Evolutionary conservation across 192 early-diverging fungal genomes (phyloP).

Genomic region (Backusella circina): DNA sequence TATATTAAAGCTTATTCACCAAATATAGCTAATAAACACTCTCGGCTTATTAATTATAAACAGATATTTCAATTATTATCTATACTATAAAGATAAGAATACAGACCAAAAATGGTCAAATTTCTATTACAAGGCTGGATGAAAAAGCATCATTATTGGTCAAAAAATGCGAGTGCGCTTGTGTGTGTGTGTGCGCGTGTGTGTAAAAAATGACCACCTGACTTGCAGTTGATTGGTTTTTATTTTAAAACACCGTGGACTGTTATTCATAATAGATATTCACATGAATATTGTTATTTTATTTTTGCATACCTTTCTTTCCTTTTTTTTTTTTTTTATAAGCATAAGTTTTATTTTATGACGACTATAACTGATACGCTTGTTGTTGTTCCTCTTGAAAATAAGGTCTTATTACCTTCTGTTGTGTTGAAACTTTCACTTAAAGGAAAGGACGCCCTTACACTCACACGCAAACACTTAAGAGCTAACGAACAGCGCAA

Average conservation of each 20-base stretch:
- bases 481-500: conserved; percentile 9
- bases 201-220: not conserved
- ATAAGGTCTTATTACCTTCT: conserved; percentile 30
- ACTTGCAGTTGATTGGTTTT: not conserved
- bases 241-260: not conserved
- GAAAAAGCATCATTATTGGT: not conserved
- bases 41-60: not conserved
- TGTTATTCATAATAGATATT: not conserved
- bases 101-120: not conserved
- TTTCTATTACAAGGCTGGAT: not conserved
- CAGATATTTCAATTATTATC: not conserved
- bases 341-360: not conserved
- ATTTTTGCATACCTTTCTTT: not conserved
- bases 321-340: not conserved
- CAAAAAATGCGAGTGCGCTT: not conserved
- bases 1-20: too few relatives aligned
- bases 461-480: conserved; percentile 16
- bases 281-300: not conserved
- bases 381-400: conserved; percentile 20
- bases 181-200: not conserved
- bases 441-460: conserved; percentile 17
- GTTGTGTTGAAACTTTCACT: conserved; percentile 23
- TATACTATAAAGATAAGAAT: not conserved
- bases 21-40: not conserved
- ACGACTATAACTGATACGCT: conserved; percentile 11